phyloP scores from a whole-genome alignment of 1,284 basidiomycete species.

The Clitocybe nebularis region DNA sequence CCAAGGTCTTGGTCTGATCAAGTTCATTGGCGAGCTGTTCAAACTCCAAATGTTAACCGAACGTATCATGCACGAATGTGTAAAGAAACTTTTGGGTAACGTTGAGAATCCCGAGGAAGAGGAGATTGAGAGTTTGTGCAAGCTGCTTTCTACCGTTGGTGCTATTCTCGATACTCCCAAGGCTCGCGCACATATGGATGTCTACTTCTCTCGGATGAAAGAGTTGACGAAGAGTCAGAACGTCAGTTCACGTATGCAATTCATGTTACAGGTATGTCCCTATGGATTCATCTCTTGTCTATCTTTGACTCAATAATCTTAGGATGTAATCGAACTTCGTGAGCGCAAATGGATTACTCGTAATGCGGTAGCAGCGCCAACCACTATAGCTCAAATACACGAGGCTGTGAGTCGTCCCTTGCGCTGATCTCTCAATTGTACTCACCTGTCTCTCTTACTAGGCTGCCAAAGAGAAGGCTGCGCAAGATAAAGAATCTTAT shows the following conservation, averaged over 20 bases:
- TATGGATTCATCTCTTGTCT: constrained; percentile 13
- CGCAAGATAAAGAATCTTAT: constrained; percentile 58
- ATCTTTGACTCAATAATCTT: constrained; percentile 12
- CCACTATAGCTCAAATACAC: constrained; percentile 88
- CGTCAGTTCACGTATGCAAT: constrained; percentile 86
- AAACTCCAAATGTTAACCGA: constrained; percentile 94
- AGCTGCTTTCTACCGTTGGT: constrained; percentile 89
- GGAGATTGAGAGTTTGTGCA: constrained; percentile 95
- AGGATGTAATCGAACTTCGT: constrained; percentile 91
- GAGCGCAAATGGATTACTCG: constrained; percentile 79
- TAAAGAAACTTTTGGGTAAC: constrained; percentile 91
- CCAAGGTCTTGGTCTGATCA: constrained; percentile 93
- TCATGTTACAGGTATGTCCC: constrained; percentile 85
- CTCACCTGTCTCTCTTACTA: constrained; percentile 21
- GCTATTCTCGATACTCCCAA: constrained; percentile 75
- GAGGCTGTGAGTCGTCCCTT: constrained; percentile 67
- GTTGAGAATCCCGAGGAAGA: constrained; percentile 95
- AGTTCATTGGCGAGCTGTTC: constrained; percentile 98
- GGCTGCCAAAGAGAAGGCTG: constrained; percentile 65
- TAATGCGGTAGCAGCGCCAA: constrained; percentile 73
- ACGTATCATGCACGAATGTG: constrained; percentile 95
- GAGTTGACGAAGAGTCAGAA: constrained; percentile 72
- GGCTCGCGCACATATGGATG: constrained; percentile 82
- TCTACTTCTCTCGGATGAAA: constrained; percentile 91
- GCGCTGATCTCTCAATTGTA: too few relatives aligned